These are phyloP conservation scores for Cryptococcus maquisensis DNA, from an alignment of 1,284 basidiomycete species.

Conservation along the genomic window DNA sequence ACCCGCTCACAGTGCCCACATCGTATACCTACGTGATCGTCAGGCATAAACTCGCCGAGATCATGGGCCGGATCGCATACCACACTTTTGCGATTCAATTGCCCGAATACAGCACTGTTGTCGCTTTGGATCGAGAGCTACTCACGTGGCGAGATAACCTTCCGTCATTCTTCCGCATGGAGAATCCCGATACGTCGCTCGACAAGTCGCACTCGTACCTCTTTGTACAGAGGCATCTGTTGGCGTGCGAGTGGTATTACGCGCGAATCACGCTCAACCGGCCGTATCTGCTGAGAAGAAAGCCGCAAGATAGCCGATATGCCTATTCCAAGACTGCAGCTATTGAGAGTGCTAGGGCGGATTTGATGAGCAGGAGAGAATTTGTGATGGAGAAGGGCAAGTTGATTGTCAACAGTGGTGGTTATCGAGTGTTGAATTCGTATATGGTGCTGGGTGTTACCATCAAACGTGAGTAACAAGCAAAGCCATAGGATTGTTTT, in stretches of 20 bases:
- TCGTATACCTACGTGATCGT: slow-evolving; percentile 49
- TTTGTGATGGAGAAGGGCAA: slow-evolving; percentile 50
- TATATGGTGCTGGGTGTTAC: slow-evolving; percentile 50
- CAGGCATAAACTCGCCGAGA: slow-evolving; percentile 47
- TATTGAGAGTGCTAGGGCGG: slow-evolving; percentile 49
- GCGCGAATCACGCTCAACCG: slow-evolving; percentile 48
- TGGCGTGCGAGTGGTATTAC: slow-evolving; percentile 48
- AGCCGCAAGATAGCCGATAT: slow-evolving; percentile 47
- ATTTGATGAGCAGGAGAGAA: slow-evolving; percentile 45
- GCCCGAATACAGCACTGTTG: slow-evolving; percentile 49
- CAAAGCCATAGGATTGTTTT: not conserved
- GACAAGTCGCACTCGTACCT: slow-evolving; percentile 44
- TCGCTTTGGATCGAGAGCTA: slow-evolving; percentile 49
- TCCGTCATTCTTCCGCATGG: slow-evolving; percentile 44
- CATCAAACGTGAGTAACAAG: slow-evolving; percentile 44
- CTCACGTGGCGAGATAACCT: slow-evolving; percentile 46
- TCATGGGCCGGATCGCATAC: slow-evolving; percentile 50
- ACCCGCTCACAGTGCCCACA: slow-evolving; percentile 47
- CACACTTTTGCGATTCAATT: slow-evolving; percentile 51
- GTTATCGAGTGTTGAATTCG: slow-evolving; percentile 49
- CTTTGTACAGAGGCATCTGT: slow-evolving; percentile 47
- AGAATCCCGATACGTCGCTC: slow-evolving; percentile 41
- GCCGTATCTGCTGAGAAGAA: slow-evolving; percentile 48
- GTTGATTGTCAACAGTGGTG: slow-evolving; percentile 46
- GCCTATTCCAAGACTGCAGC: slow-evolving; percentile 49